Base-by-base conservation (phyloP, 371 early-diverging fungal species). In the Globomyces sp. region DNA sequence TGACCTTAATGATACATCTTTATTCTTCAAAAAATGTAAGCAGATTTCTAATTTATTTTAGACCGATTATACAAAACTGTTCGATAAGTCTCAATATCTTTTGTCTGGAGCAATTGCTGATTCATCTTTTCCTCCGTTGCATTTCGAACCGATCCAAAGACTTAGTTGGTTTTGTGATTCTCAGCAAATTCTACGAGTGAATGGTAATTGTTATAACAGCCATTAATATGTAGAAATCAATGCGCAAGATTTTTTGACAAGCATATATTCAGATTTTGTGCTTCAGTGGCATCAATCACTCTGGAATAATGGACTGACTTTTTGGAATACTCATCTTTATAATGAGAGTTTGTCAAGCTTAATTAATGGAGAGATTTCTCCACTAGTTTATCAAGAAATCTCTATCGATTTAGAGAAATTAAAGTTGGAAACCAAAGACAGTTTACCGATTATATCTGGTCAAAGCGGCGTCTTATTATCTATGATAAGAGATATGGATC, bases 101-200 rank as follows among this genome's bases (percentile, higher is more conserved):
- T 24, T 24, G 24, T 24, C 24, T 24, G 24, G 24, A 2, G 62
- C 67, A 74, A 83, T 89, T n/a, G 69, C 77, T 48, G 71, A 78
- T 0, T 80, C 87, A 0, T 84, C 86, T 2, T 85, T 89, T 34
- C 75, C 84, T 42, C 86, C 91, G 6, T 63, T 81, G 39, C 86
- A 89, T 73, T 72, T 89, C 67, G 83, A 85, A 11, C 84, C 88
- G 44, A 82, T 89, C 59, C 87, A 88, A 63, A 84, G 87, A 13
- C 46, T 73, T 5, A 47, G 46, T 8, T 73, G 73, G 73, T 40
- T 64, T 5, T 58, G 49, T 43, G 70, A 72, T 4, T 34, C 63
- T 11, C 11, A 24, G 5, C 11, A 51, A 5, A 51, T 4, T 6
- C 34, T 51, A 34, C 11, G 4, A 51, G 34, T 51, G 11, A 24